phyloP scores from a whole-genome alignment of 106 monocot species.

The Narthecium ossifragum region DNA sequence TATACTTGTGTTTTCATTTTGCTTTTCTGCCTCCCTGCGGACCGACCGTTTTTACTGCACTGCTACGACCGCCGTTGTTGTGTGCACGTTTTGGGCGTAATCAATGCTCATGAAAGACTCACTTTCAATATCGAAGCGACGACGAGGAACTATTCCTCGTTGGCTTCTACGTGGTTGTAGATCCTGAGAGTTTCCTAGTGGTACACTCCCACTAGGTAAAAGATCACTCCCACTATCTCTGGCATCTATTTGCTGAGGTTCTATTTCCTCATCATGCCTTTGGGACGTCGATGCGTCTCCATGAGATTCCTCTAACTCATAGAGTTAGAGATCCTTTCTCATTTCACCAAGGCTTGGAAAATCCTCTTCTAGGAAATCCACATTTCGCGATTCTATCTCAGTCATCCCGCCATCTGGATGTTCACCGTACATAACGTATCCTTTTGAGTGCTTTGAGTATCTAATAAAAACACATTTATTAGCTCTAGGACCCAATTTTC shows the following conservation, averaged over 20 bases:
- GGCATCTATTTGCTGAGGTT: not conserved
- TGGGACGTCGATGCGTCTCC: too few species aligned
- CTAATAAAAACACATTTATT: too few species aligned
- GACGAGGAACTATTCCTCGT: too few species aligned
- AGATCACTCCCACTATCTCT: not conserved
- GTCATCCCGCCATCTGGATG: not conserved
- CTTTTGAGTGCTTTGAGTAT: too few species aligned
- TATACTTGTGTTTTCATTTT: too few species aligned
- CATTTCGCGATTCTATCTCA: constrained; percentile 1
- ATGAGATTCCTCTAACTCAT: not conserved
- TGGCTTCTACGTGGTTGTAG: not conserved
- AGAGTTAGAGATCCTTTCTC: too few species aligned
- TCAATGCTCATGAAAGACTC: not conserved
- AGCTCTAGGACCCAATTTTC: too few species aligned
- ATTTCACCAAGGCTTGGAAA: not conserved
- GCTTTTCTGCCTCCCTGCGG: too few species aligned
- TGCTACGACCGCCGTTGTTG: too few species aligned
- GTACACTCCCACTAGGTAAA: too few species aligned
- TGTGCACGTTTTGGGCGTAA: too few species aligned
- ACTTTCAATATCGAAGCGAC: constrained; percentile 1
- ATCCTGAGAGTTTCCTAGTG: not conserved
- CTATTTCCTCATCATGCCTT: not conserved
- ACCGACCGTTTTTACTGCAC: too few species aligned
- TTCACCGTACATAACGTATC: constrained; percentile 2
- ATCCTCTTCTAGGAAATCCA: not conserved